phyloP scores from a whole-genome alignment of 2,329 filamentous ascomycete species.

The Botrytis byssoidea region DNA sequence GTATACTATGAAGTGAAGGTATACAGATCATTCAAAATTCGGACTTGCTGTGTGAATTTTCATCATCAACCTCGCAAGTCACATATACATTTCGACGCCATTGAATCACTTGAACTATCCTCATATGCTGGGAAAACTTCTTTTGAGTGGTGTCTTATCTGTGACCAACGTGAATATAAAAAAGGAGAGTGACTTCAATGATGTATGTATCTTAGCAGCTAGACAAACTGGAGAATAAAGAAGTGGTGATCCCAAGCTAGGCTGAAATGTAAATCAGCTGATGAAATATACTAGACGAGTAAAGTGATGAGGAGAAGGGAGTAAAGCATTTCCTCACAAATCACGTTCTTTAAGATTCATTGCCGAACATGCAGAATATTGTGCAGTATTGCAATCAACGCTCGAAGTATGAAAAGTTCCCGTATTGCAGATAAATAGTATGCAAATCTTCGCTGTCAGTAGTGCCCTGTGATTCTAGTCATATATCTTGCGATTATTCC shows the following conservation, averaged over 20 bases:
- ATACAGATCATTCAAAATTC: background rate
- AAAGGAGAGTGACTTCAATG: background rate
- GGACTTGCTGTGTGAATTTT: background rate
- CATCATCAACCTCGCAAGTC: background rate
- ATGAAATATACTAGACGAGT: background rate
- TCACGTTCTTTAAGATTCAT: background rate
- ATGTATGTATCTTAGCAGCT: background rate
- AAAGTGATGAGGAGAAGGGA: background rate
- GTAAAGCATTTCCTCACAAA: background rate
- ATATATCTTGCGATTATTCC: background rate
- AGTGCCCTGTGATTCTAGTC: background rate
- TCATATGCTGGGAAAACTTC: background rate
- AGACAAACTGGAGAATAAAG: background rate
- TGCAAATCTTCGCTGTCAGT: background rate
- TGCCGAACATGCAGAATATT: no score
- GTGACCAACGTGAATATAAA: background rate
- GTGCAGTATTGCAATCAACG: background rate
- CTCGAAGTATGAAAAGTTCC: background rate
- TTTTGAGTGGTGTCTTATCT: background rate
- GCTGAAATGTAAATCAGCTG: background rate
- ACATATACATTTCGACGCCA: rapidly evolving
- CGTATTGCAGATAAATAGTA: background rate
- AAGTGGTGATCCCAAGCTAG: background rate
- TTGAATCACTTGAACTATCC: background rate
- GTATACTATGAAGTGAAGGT: background rate